Conservation (phyloP, 805 yeast species). For the Saccharomycopsis olivae region DNA sequence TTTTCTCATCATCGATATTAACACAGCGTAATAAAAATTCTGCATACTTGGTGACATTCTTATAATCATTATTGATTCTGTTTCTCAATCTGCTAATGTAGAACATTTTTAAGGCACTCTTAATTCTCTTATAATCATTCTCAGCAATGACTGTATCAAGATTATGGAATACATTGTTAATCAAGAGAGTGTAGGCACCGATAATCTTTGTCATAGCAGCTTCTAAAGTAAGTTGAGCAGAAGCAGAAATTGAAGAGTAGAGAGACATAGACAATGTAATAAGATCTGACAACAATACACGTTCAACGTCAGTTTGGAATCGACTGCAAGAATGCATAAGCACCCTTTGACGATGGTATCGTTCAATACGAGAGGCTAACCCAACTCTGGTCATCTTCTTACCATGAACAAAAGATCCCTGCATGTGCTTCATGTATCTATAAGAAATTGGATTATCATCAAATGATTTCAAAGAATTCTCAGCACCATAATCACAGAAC, state of each 20-base stretch:
- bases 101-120: conserved; percentile 54
- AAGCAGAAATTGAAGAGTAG: conserved; percentile 55
- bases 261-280: conserved; percentile 55
- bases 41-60: conserved; percentile 38
- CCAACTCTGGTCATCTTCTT: conserved; percentile 72
- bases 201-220: conserved; percentile 61
- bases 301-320: conserved; percentile 56
- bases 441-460: conserved; percentile 45
- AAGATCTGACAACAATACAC: conserved; percentile 51
- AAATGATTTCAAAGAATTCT: conserved; percentile 46
- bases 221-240: conserved; percentile 59
- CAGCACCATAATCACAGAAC: conserved; percentile 74
- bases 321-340: conserved; percentile 64
- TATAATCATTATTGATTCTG: conserved; percentile 47
- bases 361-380: conserved; percentile 62
- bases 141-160: conserved; percentile 38
- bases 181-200: conserved; percentile 50
- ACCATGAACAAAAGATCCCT: conserved; percentile 49
- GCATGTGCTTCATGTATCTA: conserved; percentile 45
- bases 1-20: conserved; percentile 42
- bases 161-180: conserved; percentile 38
- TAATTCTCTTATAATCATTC: conserved; percentile 43
- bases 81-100: conserved; percentile 45
- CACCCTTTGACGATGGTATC: conserved; percentile 67
- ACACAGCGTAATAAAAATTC: conserved; percentile 44